Percentiles rank a stretch among this genome's conserved stretches.
Conservation (phyloP, 805 yeast species). For the Hanseniaspora singularis region DNA sequence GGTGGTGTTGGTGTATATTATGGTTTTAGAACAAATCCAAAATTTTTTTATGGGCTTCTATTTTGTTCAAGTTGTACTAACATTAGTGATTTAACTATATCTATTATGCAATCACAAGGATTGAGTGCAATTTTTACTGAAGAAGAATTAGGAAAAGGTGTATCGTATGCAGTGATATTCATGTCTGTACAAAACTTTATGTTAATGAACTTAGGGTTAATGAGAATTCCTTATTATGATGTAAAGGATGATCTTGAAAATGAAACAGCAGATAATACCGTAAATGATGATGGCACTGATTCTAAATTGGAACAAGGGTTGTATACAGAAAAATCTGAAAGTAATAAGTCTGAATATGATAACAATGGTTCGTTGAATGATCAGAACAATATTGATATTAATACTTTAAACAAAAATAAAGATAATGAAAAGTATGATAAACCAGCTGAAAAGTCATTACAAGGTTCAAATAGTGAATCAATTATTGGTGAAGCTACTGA, state of each 20-base stretch:
- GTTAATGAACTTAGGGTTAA: conserved; percentile 68
- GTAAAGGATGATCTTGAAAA: conserved; percentile 33
- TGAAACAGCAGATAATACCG: conserved; percentile 18
- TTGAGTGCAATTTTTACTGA: conserved; percentile 43
- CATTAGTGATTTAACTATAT: conserved; percentile 74
- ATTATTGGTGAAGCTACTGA: too few relatives aligned
- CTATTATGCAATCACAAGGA: conserved; percentile 64
- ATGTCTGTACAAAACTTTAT: conserved; percentile 51
- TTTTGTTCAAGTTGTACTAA: conserved; percentile 69
- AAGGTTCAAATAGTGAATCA: too few relatives aligned
- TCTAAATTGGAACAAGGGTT: background rate
- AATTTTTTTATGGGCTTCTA: conserved; percentile 66
- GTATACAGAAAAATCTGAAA: background rate
- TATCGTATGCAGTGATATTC: conserved; percentile 68
- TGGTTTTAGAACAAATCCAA: conserved; percentile 32
- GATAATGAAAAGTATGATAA: too few relatives aligned
- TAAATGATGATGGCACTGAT: background rate
- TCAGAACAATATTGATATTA: too few relatives aligned
- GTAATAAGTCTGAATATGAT: too few relatives aligned
- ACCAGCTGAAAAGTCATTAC: too few relatives aligned
- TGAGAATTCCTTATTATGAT: conserved; percentile 57
- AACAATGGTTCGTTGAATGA: too few relatives aligned
- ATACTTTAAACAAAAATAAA: too few relatives aligned
- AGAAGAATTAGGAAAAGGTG: conserved; percentile 53
- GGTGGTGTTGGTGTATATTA: conserved; percentile 30